Percentiles rank a stretch among this genome's conserved stretches.
phyloP scores from a whole-genome alignment of 2,329 filamentous ascomycete species.

The Ophiosphaerella narmari region DNA sequence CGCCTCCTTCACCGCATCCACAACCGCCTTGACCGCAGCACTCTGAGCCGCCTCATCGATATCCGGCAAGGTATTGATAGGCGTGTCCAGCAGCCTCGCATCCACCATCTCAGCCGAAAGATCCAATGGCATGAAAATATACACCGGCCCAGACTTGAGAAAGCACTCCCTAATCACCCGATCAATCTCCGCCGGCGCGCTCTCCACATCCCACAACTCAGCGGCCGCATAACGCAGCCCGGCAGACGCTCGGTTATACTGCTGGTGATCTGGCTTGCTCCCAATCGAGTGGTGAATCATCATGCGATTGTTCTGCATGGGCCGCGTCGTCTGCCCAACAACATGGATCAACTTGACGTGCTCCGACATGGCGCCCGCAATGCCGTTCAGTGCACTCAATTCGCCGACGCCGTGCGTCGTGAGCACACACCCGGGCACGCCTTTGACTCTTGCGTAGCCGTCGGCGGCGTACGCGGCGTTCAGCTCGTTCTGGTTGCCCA shows the following conservation, averaged over 20 bases:
- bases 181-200: slow-evolving; percentile 50
- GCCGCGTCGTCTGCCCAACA: slow-evolving; percentile 50
- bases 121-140: slow-evolving; percentile 53
- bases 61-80: slow-evolving; percentile 41
- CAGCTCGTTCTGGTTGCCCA: slow-evolving; percentile 63
- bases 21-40: slow-evolving; percentile 42
- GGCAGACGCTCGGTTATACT: slow-evolving; percentile 48
- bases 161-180: slow-evolving; percentile 51
- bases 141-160: slow-evolving; percentile 49
- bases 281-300: slow-evolving; percentile 55
- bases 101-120: slow-evolving; percentile 45
- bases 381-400: slow-evolving; percentile 51
- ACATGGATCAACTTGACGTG: slow-evolving; percentile 53
- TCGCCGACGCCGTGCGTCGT: slow-evolving; percentile 67
- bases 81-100: slow-evolving; percentile 40
- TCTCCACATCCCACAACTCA: slow-evolving; percentile 47
- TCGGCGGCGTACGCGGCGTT: slow-evolving; percentile 64
- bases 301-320: slow-evolving; percentile 49
- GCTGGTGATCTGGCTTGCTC: slow-evolving; percentile 47
- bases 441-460: slow-evolving; percentile 62
- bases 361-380: slow-evolving; percentile 52
- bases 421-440: slow-evolving; percentile 54
- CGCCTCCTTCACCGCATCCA: slow-evolving; percentile 35
- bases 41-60: slow-evolving; percentile 32
- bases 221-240: slow-evolving; percentile 47